Base-by-base conservation (phyloP, 2,329 filamentous ascomycete species). In the Fusarium solani-melongenae region DNA sequence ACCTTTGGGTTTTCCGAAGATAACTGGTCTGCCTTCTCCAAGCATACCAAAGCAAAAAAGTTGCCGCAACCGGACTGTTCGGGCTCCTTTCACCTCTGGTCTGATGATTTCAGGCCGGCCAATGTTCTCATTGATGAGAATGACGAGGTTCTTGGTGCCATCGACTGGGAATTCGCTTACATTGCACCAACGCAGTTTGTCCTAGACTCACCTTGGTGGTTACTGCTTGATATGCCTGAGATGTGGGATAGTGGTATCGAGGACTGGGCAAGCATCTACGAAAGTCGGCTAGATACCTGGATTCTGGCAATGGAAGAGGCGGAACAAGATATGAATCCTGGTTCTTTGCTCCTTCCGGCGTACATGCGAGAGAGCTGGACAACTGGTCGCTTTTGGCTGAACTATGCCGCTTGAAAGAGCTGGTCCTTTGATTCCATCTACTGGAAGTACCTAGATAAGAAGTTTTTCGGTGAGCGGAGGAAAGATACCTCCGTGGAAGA, bases 111-210 rank as follows among this genome's bases (percentile, higher is more conserved):
- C 8, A 71, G 77, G 4, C 70, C 81, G 0, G 67, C 41, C 12
- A 83, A 81, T 60, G 65, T 83, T 11, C 74, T 84, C 3, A 9
- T 83, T 1, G 67, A 80, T 31, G 70, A 79, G 4, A 38, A 72
- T 12, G 66, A 79, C 11, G 22, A 75, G 6, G 64, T 81, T 20
- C 63, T 74, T 11, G 79, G 72, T 4, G 66, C 80, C 2, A 81
- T 86, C 8, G 83, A 85, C 64, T 85, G 82, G 82, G 84, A 86
- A 71, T 82, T 79, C 55, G 56, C 80, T 0, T 83, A 84, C 57
- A 75, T 58, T 7, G 82, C 69, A 0, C 81, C 82, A 0, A 67
- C 76, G 22, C 78, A 84, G 55, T 84, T 84, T 38, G 36, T 55
- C 11, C n/a, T n/a, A 70, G 79, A 36, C 27, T 29, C 27, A 29